phyloP scores from a whole-genome alignment of 805 yeast genomes.

The Metschnikowia proteae region DNA sequence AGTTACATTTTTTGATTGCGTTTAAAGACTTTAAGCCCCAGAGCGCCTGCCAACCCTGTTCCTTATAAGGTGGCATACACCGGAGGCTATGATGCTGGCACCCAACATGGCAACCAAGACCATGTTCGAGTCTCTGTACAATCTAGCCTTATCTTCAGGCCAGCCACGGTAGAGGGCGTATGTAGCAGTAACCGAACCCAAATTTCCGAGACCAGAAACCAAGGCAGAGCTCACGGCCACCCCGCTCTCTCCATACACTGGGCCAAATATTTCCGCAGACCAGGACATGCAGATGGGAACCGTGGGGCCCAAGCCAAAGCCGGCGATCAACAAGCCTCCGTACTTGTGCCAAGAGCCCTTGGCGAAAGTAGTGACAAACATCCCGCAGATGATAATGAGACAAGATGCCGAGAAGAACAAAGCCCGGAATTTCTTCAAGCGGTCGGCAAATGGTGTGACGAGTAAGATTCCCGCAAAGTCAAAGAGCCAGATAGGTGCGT shows the following conservation, averaged over 20 bases:
- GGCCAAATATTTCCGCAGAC: conserved; percentile 70
- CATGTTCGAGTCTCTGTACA: conserved; percentile 73
- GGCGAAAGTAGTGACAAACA: conserved; percentile 75
- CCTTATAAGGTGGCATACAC: conserved; percentile 31
- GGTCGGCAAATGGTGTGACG: conserved; percentile 79
- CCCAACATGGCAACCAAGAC: conserved; percentile 78
- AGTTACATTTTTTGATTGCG: no score
- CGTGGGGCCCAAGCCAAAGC: conserved; percentile 87
- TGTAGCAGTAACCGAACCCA: conserved; percentile 82
- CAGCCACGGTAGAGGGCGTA: conserved; percentile 85
- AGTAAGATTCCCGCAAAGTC: conserved; percentile 72
- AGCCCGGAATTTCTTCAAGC: conserved; percentile 54
- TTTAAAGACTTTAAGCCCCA: not conserved
- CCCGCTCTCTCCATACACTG: conserved; percentile 78
- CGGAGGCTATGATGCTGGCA: conserved; percentile 52
- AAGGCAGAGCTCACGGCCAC: conserved; percentile 78
- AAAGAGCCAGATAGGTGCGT: conserved; percentile 89
- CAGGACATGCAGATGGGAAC: conserved; percentile 86
- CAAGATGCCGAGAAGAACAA: conserved; percentile 60
- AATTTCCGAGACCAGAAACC: conserved; percentile 81
- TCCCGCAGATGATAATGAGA: conserved; percentile 66
- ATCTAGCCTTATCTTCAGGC: conserved; percentile 68
- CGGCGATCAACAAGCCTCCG: conserved; percentile 77
- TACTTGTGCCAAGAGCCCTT: conserved; percentile 69
- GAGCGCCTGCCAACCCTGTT: conserved; percentile 23